Base-by-base conservation (phyloP, 768 basidiomycete genomes). In the Lentinula lateritia region DNA sequence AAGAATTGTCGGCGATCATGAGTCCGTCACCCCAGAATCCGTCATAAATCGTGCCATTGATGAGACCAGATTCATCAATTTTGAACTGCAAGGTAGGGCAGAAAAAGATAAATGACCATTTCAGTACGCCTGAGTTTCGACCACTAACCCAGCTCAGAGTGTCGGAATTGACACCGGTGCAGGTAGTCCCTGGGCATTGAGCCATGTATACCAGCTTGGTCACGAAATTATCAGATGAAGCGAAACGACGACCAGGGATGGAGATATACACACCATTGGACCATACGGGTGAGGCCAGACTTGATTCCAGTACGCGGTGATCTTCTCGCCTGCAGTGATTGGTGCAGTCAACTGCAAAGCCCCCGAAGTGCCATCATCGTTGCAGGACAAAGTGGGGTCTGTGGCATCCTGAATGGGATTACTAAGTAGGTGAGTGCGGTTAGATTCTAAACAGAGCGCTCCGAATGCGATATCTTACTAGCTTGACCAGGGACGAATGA, bases 271-370 rank as follows among this genome's bases (percentile, higher is more conserved):
- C 64, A 80, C 79, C 74, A 77, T 75, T 3, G 79, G 79, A 9
- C 79, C 79, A 52, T 73, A 71, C 28, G 73, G 71, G 57, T 80
- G 78, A 28, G 78, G 78, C 78, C 78, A 80, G 36, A 72, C 67
- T 38, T 73, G 67, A 66, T 81, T 80, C 78, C 79, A 81, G 66
- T 79, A 79, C 0, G 77, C 78, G 5, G 73, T 76, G 59, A 81
- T 72, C 4, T 73, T 61, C 0, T 75, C 74, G 4, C 80, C 80
- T 59, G 80, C 80, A n/a, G 70, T 67, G 34, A 78, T 75, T 5
- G 70, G 71, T 0, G 76, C 78, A 6, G 80, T 79, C 36, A 79
- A 68, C 62, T 81, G 80, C 38, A 72, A 66, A 20, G 76, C 70
- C n/a, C 73, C 70, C 3, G 77, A 71, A 6, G 69, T 70, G 8